These are phyloP conservation scores for Eutrema yunnanense DNA, from an alignment of 345 rosid genomes.

Conservation along the genomic window DNA sequence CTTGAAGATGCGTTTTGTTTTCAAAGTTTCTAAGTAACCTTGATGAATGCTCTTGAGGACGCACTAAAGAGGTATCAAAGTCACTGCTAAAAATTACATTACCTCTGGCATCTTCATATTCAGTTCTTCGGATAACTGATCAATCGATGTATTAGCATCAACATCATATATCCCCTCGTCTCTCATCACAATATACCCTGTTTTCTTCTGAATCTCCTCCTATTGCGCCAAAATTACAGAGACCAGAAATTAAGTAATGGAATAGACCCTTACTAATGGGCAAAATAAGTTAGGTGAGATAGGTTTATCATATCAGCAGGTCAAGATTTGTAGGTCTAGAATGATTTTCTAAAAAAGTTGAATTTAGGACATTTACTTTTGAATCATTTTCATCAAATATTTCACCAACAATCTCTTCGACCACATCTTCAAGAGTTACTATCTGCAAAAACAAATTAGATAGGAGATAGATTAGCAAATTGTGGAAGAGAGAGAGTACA, in stretches of 20 bases:
- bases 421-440: constrained; percentile 94
- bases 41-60: background rate
- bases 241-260: background rate
- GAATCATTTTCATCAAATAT: constrained; percentile 98
- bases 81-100: constrained; percentile 8
- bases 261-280: constrained; percentile 1
- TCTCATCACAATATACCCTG: constrained; percentile 95
- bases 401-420: constrained; percentile 98
- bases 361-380: constrained; percentile 45
- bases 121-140: constrained; percentile 91
- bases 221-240: constrained; percentile 27
- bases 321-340: background rate
- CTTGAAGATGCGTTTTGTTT: constrained; percentile 3
- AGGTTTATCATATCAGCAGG: background rate
- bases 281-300: background rate
- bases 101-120: constrained; percentile 98
- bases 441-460: constrained; percentile 46
- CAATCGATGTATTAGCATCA: constrained; percentile 97
- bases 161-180: constrained; percentile 92
- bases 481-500: constrained; percentile 6
- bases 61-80: background rate
- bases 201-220: constrained; percentile 99
- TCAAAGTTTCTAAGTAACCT: background rate
- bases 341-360: background rate
- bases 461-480: background rate